Conservation (phyloP, 257 asterid genomes). For the Linaria vulgaris region DNA sequence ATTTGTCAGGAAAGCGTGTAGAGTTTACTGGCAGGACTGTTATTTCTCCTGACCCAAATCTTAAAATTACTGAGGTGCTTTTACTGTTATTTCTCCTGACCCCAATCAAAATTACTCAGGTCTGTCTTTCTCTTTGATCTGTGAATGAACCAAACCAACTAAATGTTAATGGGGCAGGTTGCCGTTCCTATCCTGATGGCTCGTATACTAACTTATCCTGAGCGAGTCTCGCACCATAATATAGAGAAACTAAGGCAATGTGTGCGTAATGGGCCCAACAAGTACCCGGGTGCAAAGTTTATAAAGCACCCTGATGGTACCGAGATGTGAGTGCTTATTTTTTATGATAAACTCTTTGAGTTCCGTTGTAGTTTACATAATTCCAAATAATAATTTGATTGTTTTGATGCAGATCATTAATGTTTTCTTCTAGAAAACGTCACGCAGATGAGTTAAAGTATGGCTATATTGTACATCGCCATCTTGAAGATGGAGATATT, state of each 20-base stretch:
- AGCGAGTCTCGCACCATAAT: constrained; percentile 89
- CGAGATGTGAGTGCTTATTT: constrained; percentile 59
- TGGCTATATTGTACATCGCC: constrained; percentile 82
- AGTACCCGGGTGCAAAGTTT: constrained; percentile 93
- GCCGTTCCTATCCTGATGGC: constrained; percentile 91
- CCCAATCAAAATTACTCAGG: constrained; percentile 92
- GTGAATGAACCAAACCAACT: constrained; percentile 10
- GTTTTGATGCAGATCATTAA: constrained; percentile 56
- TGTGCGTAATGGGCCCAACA: constrained; percentile 86
- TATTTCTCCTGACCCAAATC: constrained; percentile 94
- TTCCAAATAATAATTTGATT: constrained; percentile 5
- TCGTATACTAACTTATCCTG: constrained; percentile 78
- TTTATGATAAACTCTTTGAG: not conserved
- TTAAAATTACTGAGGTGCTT: constrained; percentile 79
- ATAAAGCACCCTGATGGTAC: constrained; percentile 68
- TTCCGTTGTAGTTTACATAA: constrained; percentile 7
- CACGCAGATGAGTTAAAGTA: constrained; percentile 77
- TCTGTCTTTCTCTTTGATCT: constrained; percentile 26
- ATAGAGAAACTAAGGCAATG: constrained; percentile 90
- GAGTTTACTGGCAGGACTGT: constrained; percentile 96
- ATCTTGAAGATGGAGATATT: constrained; percentile 89
- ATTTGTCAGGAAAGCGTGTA: constrained; percentile 95
- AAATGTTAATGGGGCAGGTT: constrained; percentile 50
- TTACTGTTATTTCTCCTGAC: constrained; percentile 81
- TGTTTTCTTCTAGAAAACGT: constrained; percentile 51